Evolutionary conservation across 768 basidiomycete species (phyloP).

Genomic region (Cystofilobasidium macerans): DNA sequence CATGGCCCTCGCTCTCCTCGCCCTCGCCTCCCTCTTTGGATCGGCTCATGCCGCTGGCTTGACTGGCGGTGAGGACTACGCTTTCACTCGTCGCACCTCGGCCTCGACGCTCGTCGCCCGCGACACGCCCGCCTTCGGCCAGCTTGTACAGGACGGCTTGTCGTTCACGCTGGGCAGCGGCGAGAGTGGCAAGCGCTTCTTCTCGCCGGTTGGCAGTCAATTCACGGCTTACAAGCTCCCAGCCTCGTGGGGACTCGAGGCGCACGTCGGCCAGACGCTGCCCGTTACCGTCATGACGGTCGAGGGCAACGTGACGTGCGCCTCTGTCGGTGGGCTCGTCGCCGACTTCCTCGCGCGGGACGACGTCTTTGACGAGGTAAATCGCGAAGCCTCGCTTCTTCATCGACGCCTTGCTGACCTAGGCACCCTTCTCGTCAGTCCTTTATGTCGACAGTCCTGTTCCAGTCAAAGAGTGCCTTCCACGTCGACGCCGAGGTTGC

Average conservation of each 20-base stretch:
- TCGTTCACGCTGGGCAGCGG: not conserved
- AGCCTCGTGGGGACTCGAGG: not conserved
- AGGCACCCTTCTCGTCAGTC: constrained; percentile 4
- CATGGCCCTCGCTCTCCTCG: not conserved
- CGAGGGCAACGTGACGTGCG: constrained; percentile 30
- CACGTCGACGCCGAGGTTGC: constrained; percentile 27
- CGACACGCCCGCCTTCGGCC: not conserved
- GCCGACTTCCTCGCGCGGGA: constrained; percentile 25
- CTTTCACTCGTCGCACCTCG: not conserved
- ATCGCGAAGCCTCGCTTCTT: not conserved
- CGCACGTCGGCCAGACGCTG: not conserved
- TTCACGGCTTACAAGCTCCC: not conserved
- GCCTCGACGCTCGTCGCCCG: not conserved
- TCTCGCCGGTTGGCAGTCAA: not conserved
- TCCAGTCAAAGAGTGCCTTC: constrained; percentile 18
- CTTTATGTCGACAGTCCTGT: constrained; percentile 27
- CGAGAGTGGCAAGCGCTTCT: not conserved
- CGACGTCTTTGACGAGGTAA: constrained; percentile 33
- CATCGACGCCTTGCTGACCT: not conserved
- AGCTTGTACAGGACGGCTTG: not conserved
- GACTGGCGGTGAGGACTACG: not conserved
- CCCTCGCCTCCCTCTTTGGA: not conserved
- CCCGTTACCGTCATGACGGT: constrained; percentile 31
- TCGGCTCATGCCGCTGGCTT: not conserved
- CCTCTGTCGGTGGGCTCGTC: constrained; percentile 28